These are phyloP conservation scores for Orobanche coerulescens DNA, from an alignment of 257 asterid species.

Conservation along the genomic window DNA sequence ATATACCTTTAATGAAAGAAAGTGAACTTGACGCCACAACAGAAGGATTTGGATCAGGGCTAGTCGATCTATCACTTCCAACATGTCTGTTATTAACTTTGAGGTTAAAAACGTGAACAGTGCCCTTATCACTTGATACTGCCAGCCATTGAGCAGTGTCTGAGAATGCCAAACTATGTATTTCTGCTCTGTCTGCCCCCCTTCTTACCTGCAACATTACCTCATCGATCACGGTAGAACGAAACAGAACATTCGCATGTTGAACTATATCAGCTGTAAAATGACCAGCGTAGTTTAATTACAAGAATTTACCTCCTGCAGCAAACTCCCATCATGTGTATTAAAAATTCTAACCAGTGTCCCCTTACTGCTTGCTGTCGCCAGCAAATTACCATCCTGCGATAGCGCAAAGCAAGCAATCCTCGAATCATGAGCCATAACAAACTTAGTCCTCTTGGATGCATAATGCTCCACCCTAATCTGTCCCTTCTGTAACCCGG, in stretches of 20 bases:
- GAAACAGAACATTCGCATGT: background rate
- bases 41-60: conserved; percentile 33
- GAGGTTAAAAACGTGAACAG: conserved; percentile 58
- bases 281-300: background rate
- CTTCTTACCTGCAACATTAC: conserved; percentile 48
- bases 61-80: conserved; percentile 30
- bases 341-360: conserved; percentile 52
- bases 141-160: conserved; percentile 64
- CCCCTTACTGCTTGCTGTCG: conserved; percentile 69
- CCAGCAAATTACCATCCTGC: conserved; percentile 56
- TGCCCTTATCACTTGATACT: conserved; percentile 73
- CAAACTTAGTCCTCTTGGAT: conserved; percentile 46
- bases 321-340: conserved; percentile 51
- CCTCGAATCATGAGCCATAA: conserved; percentile 41
- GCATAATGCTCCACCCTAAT: conserved; percentile 65
- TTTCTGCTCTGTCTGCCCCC: conserved; percentile 81
- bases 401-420: conserved; percentile 47
- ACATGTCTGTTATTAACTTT: conserved; percentile 37
- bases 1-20: conserved; percentile 64
- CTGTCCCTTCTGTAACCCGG: conserved; percentile 68
- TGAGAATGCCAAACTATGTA: conserved; percentile 62
- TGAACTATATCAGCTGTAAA: background rate
- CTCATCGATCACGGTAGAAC: background rate
- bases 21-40: conserved; percentile 36
- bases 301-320: conserved; percentile 43